Base-by-base conservation (phyloP, 106 monocot species). In the Dioscorea dumetorum region DNA sequence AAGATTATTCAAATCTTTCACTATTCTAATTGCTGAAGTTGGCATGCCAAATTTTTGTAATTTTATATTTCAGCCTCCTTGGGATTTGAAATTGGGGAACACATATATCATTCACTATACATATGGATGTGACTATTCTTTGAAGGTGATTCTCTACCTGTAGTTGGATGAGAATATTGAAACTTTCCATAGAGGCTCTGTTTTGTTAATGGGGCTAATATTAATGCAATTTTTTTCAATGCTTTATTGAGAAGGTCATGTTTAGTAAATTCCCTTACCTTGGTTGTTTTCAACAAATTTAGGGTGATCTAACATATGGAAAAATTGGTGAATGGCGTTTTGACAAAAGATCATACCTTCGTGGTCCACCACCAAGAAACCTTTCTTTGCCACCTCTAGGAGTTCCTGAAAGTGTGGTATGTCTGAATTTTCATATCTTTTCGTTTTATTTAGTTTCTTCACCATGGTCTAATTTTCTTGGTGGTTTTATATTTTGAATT, bases 61-160 rank as follows among this genome's bases (percentile, higher is more conserved):
- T 16, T 48, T 16, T 48, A 20, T 70, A 21, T 76, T 66, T 57
- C 68, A 84, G 84, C 84, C 84, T 13, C 76, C 84, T 52, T 79
- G 75, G 75, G 84, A 84, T 61, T 32, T 76, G 31, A 70, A 75
- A 53, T 63, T 84, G 71, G 84, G 76, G 16, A 76, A 72, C 15
- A 20, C 75, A 49, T 84, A 73, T 65, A 84, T 84, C 22, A 79
- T 79, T 60, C 84, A 84, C 51, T 84, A 84, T 28, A 79, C 84
- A 2, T 84, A 84, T 58, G 84, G 84, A 28, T 79, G 76, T 76
- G 79, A 84, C 53, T 84, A 76, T 49, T 33, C 60, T 48, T 33
- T 68, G 22, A 68, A 67, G 75, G 75, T 75, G 33, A 63, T 41
- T 33, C 17, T 22, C 41, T 41, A 33, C 33, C 24, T 16, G 34